Evolutionary conservation across 257 asterid genomes (phyloP).

Genomic region (Coffea canephora): DNA sequence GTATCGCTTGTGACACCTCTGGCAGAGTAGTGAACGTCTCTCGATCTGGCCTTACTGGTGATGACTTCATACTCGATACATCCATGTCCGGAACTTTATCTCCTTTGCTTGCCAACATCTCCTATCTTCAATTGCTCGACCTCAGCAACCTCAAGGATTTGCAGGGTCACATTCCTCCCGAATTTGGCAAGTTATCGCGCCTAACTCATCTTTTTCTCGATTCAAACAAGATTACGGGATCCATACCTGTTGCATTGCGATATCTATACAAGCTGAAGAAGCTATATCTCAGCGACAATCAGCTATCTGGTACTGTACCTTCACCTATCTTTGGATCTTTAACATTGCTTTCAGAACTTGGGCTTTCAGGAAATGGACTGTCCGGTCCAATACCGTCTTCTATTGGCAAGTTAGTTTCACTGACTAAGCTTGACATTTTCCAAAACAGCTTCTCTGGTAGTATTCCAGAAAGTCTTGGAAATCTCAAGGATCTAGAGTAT

Average conservation of each 20-base stretch:
- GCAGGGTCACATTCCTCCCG: slow-evolving; percentile 46
- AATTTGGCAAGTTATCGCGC: slow-evolving; percentile 42
- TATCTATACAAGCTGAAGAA: slow-evolving; percentile 23
- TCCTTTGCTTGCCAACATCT: slow-evolving; percentile 55
- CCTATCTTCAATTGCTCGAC: slow-evolving; percentile 49
- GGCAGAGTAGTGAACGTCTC: slow-evolving; percentile 52
- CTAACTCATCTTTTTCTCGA: slow-evolving; percentile 36
- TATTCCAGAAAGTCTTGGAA: slow-evolving; percentile 47
- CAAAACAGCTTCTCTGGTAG: slow-evolving; percentile 42
- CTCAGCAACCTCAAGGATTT: slow-evolving; percentile 49
- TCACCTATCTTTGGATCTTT: slow-evolving; percentile 23
- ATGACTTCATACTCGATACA: slow-evolving; percentile 36
- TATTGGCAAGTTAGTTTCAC: slow-evolving; percentile 32
- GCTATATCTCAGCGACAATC: slow-evolving; percentile 40
- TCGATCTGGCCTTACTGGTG: slow-evolving; percentile 46
- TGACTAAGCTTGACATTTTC: slow-evolving; percentile 38
- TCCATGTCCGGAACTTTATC: slow-evolving; percentile 53
- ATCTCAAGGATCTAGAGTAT: slow-evolving; percentile 30
- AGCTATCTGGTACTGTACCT: slow-evolving; percentile 49
- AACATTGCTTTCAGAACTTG: slow-evolving; percentile 33
- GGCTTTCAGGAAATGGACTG: slow-evolving; percentile 40
- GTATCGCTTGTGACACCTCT: slow-evolving; percentile 43
- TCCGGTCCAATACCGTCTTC: slow-evolving; percentile 55
- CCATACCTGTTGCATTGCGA: slow-evolving; percentile 38
- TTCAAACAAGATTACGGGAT: slow-evolving; percentile 43